Evolutionary conservation across 768 basidiomycete species (phyloP), one percentile per base, ranked within the genome.

Genomic region (Termitomyces sp.): DNA sequence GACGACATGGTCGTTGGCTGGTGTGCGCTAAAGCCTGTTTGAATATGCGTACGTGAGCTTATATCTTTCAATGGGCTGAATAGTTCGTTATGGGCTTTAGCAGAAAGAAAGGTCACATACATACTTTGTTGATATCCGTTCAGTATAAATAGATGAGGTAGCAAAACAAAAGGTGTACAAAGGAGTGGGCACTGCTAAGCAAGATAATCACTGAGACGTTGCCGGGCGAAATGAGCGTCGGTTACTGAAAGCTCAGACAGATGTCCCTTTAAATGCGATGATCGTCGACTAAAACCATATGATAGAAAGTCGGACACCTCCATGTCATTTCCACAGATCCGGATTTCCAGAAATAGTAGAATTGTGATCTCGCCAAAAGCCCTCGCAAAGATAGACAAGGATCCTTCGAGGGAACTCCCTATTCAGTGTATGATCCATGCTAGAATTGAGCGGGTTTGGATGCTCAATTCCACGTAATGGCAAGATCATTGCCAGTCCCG

Each of bases 181-280:
- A 17, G 8, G 12, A 35, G 31, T 31, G 48, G 59, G 61, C 52
- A 47, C 61, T 59, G 52, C 55, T 59, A 49, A 53, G 31, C 51
- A 35, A 35, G 11, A 35, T 35, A 33, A 33, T 0, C 31, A 33
- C 31, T 35, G 2, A 35, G 37, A 12, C 10, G 44, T 28, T 53
- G 23, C 53, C 44, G 28, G 31, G 15, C 38, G n/a, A 35, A 38
- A 33, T 35, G 30, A 37, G 14, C 30, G 31, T 53, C 52, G 40
- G 26, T 6, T 9, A 50, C 35, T 15, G 43, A 15, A 23, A 19
- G 17, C 33, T 44, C 12, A 35, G 37, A 21, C 19, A 46, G 31
- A 21, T 9, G 44, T 35, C 23, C 37, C 53, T 48, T 33, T 48
- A n/a, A 46, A 37, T 23, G 3, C 19, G 8, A 17, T 23, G 33